Evolutionary conservation across 2,329 filamentous ascomycete genomes (phyloP).

Genomic region (Aureobasidium sp.): DNA sequence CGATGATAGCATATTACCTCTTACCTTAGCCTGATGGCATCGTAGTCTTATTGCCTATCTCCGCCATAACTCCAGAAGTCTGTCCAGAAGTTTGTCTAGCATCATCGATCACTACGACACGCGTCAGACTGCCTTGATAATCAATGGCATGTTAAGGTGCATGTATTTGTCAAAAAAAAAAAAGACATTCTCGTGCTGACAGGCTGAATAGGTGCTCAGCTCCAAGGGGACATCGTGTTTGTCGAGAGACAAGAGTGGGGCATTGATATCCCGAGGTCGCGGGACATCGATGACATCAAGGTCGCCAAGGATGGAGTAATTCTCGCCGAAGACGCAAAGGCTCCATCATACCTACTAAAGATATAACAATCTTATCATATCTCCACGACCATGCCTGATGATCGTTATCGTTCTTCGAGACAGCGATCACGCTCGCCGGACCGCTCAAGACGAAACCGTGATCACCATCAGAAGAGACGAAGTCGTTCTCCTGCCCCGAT

Average conservation of each 20-base stretch:
- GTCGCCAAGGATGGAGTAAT: not conserved
- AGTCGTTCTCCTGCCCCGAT: slow-evolving; percentile 14
- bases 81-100: not conserved
- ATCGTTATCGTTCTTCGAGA: slow-evolving; percentile 1
- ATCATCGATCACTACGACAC: not conserved
- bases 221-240: no score
- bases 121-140: no score
- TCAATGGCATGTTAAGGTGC: not conserved
- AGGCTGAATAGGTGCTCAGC: no score
- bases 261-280: not conserved
- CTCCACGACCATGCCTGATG: not conserved
- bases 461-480: slow-evolving; percentile 1
- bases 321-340: not conserved
- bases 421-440: not conserved
- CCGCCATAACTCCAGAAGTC: slow-evolving; percentile 1
- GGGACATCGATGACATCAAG: not conserved
- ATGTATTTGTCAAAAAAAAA: not conserved
- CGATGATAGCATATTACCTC: not conserved
- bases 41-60: not conserved
- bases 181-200: no score
- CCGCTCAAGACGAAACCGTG: not conserved
- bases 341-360: not conserved
- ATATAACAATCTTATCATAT: not conserved
- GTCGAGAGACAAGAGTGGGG: not conserved
- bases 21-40: not conserved